Conservation (phyloP, 257 asterid species). For the Oldenlandia corymbosa region DNA sequence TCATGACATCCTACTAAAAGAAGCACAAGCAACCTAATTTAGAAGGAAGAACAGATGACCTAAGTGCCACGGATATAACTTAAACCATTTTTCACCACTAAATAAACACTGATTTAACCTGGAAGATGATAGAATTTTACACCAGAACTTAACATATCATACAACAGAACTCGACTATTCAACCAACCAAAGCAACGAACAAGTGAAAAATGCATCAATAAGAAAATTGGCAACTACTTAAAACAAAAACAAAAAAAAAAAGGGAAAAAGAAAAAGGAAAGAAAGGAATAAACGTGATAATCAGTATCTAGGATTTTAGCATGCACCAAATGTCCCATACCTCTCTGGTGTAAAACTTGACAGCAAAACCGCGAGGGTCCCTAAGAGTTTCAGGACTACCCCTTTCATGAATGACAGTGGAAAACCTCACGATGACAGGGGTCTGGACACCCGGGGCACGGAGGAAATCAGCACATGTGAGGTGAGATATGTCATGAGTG, state of each 20-base stretch:
- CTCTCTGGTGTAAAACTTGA: slow-evolving; percentile 43
- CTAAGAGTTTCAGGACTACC: slow-evolving; percentile 38
- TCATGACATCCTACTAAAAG: not conserved
- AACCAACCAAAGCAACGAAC: not conserved
- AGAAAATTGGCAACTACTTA: too few relatives aligned
- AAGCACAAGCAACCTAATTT: not conserved
- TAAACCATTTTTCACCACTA: too few relatives aligned
- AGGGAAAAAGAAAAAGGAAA: too few relatives aligned
- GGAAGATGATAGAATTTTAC: not conserved
- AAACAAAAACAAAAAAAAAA: too few relatives aligned
- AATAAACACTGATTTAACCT: not conserved
- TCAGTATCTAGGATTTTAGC: not conserved
- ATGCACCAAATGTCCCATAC: slow-evolving; percentile 14
- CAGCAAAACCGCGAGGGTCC: slow-evolving; percentile 40
- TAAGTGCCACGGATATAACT: not conserved
- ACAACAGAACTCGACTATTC: not conserved
- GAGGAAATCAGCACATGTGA: slow-evolving; percentile 38
- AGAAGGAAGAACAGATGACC: not conserved
- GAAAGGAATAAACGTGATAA: too few relatives aligned
- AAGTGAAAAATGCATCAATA: not conserved
- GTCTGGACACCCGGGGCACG: slow-evolving; percentile 37
- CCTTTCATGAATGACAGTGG: slow-evolving; percentile 36
- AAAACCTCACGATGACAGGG: slow-evolving; percentile 35
- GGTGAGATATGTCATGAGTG: slow-evolving; percentile 30
- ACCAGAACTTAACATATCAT: not conserved